Conservation (phyloP, 768 basidiomycete species). For the Xerocomus spinulosus region DNA sequence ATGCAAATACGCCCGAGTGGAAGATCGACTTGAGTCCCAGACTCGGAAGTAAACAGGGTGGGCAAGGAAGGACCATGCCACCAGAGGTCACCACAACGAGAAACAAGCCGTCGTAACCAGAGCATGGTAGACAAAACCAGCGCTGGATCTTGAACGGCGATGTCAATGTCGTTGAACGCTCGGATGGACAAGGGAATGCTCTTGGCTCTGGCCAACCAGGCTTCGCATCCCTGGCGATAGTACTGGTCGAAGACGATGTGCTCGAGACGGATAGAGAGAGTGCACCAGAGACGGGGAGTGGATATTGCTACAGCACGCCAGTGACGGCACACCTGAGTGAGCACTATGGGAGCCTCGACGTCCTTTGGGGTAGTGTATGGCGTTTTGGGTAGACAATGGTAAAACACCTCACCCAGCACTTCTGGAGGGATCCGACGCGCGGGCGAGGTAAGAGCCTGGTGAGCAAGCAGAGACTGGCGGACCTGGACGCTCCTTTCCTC, state of each 20-base stretch:
- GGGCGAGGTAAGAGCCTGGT: slow-evolving; percentile 22
- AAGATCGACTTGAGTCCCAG: background rate
- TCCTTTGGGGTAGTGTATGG: slow-evolving; percentile 23
- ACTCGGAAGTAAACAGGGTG: slow-evolving; percentile 11
- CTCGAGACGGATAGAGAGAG: slow-evolving; percentile 22
- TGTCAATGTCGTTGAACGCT: slow-evolving; percentile 21
- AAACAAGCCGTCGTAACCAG: slow-evolving; percentile 24
- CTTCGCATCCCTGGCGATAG: slow-evolving; percentile 19
- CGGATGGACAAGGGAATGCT: slow-evolving; percentile 23
- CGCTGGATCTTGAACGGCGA: slow-evolving; percentile 5
- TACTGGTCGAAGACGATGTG: slow-evolving; percentile 1
- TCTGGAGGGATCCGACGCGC: slow-evolving; percentile 26
- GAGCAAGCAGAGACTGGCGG: slow-evolving; percentile 19
- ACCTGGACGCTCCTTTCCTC: slow-evolving; percentile 14
- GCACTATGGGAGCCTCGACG: slow-evolving; percentile 22
- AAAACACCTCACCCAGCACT: slow-evolving; percentile 29
- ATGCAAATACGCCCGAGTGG: slow-evolving; percentile 22
- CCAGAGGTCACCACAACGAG: slow-evolving; percentile 27
- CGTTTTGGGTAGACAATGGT: slow-evolving; percentile 22
- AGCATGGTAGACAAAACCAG: slow-evolving; percentile 3
- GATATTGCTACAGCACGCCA: slow-evolving; percentile 30
- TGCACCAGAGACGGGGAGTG: slow-evolving; percentile 31
- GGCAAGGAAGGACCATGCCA: slow-evolving; percentile 29
- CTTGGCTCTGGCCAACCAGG: slow-evolving; percentile 29
- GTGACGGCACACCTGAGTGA: slow-evolving; percentile 26